Evolutionary conservation across 352 stramenopile species (phyloP).

Genomic region (Globisporangium carolinianum): DNA sequence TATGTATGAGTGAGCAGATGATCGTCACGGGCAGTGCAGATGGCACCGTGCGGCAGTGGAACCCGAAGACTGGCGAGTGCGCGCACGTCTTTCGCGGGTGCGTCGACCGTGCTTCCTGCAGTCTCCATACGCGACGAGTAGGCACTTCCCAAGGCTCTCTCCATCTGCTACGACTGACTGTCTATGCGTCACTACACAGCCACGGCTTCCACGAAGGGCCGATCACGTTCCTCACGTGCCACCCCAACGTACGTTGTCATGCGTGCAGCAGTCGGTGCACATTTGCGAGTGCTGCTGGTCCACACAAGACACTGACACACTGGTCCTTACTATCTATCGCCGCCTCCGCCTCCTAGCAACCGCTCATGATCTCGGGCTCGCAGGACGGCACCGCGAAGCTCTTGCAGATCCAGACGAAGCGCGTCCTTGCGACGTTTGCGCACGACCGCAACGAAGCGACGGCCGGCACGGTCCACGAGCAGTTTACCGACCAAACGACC

Average conservation of each 20-base stretch:
- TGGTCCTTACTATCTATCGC: not conserved
- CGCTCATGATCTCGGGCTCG: conserved; percentile 88
- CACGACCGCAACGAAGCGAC: conserved; percentile 57
- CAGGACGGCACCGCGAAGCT: conserved; percentile 93
- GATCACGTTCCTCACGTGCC: conserved; percentile 89
- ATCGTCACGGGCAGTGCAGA: conserved; percentile 92
- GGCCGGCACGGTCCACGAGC: conserved; percentile 42
- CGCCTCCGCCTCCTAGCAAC: conserved; percentile 49
- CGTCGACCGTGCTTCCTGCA: not conserved
- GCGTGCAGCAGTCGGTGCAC: not conserved
- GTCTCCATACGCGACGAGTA: too few species aligned
- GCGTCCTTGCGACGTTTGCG: conserved; percentile 85
- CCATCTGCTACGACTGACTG: conserved; percentile 1
- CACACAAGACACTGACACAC: too few species aligned
- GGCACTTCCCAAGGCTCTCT: not conserved
- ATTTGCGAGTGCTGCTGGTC: not conserved
- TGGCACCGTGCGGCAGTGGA: conserved; percentile 94
- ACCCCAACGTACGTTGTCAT: conserved; percentile 54
- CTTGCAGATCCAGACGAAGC: conserved; percentile 91
- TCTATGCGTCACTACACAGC: conserved; percentile 17
- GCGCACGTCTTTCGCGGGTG: conserved; percentile 85
- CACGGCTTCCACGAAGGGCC: conserved; percentile 83
- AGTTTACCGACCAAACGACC: conserved; percentile 27
- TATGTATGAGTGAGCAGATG: conserved; percentile 32
- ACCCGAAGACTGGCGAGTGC: conserved; percentile 93